These are phyloP conservation scores for Sugiyamaella boreocaroliniensis DNA, from an alignment of 805 yeast genomes.

Conservation along the genomic window DNA sequence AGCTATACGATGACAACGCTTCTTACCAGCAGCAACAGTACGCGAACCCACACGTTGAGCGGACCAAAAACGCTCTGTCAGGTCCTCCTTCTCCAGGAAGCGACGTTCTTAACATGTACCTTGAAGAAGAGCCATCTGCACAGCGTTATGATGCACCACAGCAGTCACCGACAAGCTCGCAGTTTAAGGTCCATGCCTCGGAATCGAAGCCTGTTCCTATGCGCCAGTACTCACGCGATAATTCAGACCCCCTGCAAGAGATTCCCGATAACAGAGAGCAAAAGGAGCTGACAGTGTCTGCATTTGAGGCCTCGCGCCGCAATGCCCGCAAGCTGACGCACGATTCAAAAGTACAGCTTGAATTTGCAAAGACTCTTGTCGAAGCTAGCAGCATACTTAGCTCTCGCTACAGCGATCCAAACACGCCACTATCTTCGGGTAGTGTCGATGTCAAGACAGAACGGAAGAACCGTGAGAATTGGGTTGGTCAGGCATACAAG, in stretches of 20 bases:
- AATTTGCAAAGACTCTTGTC: conserved; percentile 54
- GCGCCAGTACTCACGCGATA: conserved; percentile 5
- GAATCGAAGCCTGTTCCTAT: conserved; percentile 3
- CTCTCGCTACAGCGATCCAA: conserved; percentile 33
- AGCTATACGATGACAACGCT: background rate
- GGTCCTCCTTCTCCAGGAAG: background rate
- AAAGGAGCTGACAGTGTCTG: conserved; percentile 24
- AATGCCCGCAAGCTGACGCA: conserved; percentile 29
- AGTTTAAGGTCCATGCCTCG: background rate
- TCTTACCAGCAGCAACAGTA: background rate
- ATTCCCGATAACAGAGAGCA: conserved; percentile 5
- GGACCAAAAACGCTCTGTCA: background rate
- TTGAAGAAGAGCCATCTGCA: background rate
- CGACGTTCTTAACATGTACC: conserved; percentile 8
- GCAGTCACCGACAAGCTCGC: background rate
- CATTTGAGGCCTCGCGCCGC: conserved; percentile 26
- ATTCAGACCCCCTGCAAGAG: conserved; percentile 11
- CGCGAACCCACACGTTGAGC: background rate
- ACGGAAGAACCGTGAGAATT: conserved; percentile 47
- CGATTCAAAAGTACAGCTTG: conserved; percentile 48
- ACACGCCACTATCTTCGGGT: conserved; percentile 32
- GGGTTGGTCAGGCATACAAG: conserved; percentile 52
- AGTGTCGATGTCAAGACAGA: conserved; percentile 40
- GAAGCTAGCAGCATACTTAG: conserved; percentile 37
- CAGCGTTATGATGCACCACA: background rate